These are phyloP conservation scores for Rhodamnia argentea DNA, from an alignment of 345 rosid genomes.

Conservation along the genomic window DNA sequence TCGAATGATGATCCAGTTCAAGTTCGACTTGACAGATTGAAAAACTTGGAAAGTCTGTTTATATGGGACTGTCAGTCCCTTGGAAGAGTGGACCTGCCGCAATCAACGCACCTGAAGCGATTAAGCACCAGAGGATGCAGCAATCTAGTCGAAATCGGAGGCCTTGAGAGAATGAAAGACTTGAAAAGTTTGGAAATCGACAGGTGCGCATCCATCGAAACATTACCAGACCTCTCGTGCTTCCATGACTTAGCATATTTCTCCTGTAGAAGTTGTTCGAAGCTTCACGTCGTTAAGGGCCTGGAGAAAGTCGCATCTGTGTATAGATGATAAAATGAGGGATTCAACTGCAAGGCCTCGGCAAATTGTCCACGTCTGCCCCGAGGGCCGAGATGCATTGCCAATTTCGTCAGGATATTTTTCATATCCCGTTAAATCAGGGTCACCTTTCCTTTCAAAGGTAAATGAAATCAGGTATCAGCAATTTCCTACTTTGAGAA, in stretches of 20 bases:
- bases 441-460: no score
- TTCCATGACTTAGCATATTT: background rate
- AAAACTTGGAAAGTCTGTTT: background rate
- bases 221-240: background rate
- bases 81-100: background rate
- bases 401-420: background rate
- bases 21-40: background rate
- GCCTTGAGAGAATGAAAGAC: background rate
- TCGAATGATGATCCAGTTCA: background rate
- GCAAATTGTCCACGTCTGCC: background rate
- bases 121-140: background rate
- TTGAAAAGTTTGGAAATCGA: background rate
- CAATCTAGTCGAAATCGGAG: background rate
- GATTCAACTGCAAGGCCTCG: background rate
- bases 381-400: no score
- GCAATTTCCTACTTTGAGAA: background rate
- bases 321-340: no score
- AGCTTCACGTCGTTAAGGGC: background rate
- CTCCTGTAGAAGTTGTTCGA: background rate
- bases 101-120: background rate
- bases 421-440: no score
- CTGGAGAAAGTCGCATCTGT: background rate
- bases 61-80: background rate
- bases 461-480: no score
- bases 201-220: background rate